Evolutionary conservation across 106 monocot genomes (phyloP), one percentile per base, ranked within the genome.

Genomic region (Ottelia alismoides): DNA sequence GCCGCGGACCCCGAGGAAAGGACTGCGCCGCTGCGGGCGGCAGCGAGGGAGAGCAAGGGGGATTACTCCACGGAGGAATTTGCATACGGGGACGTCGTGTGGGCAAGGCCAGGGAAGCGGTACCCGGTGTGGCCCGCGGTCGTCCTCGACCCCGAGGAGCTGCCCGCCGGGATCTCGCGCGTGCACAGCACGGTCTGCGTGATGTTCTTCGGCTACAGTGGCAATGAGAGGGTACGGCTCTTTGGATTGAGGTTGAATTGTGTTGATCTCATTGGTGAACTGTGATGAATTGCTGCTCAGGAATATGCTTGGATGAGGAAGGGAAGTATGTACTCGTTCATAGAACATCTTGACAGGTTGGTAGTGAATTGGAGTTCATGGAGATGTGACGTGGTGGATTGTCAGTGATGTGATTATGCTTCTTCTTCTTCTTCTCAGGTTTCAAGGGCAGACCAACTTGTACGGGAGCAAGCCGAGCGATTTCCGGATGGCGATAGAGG

Each of bases 271-370:
- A n/a, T n/a, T n/a, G n/a, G n/a, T n/a, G n/a, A n/a, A n/a, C n/a
- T n/a, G n/a, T n/a, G n/a, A n/a, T n/a, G n/a, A n/a, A n/a, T n/a
- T n/a, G n/a, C 4, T 27, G 25, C 55, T 20, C 72, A 98, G 96
- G 98, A 83, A 11, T 98, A 98, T 75, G 82, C 81, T 60, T 98
- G 98, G 98, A 79, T 90, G 63, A 85, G 80, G 56, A 82, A 82
- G 43, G 98, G 85, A 19, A 82, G 72, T 76, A 69, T 90, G 2
- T 90, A 74, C 80, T 90, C 98, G 3, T 98, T 98, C 64, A 55
- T 79, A 29, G 90, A 90, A 16, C 68, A 85, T 67, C n/a, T 90
- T 20, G 98, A 90, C 61, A 82, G 90, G 98, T 89, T 19, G 20
- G 57, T 25, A 44, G 19, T 60, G 48, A n/a, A n/a, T n/a, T n/a